These are phyloP conservation scores for Magnolia sinica DNA, from an alignment of 164 flowering plant genomes.

Conservation along the genomic window DNA sequence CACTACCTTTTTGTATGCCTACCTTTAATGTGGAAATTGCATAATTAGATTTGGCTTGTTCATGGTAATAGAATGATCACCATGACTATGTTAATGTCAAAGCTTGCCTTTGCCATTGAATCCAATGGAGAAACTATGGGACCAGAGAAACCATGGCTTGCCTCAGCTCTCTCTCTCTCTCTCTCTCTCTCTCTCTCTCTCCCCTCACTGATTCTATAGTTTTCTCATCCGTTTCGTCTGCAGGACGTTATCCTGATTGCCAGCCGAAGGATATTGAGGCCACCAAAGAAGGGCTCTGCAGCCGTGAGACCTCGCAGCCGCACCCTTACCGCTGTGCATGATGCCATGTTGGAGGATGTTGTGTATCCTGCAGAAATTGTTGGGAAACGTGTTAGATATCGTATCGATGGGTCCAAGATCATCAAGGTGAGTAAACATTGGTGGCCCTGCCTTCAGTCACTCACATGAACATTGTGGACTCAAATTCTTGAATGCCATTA, in stretches of 20 bases:
- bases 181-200: too few relatives aligned
- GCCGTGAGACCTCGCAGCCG: constrained; percentile 74
- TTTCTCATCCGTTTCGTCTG: neutral
- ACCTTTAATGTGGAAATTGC: neutral
- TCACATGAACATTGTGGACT: too few relatives aligned
- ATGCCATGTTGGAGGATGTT: constrained; percentile 79
- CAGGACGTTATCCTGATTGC: constrained; percentile 88
- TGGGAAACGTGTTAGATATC: constrained; percentile 80
- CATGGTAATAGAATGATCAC: neutral
- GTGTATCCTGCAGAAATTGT: constrained; percentile 93
- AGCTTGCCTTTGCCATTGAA: neutral
- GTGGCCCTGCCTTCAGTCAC: too few relatives aligned
- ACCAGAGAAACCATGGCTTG: too few relatives aligned
- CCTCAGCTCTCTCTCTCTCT: too few relatives aligned
- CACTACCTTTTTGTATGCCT: too few relatives aligned
- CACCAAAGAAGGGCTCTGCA: constrained; percentile 96
- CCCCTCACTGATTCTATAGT: neutral
- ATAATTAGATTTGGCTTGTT: neutral
- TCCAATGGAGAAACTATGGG: neutral
- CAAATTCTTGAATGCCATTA: too few relatives aligned
- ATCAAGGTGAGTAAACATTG: constrained; percentile 56
- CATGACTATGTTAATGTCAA: neutral
- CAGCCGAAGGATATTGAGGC: constrained; percentile 76
- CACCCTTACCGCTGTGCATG: constrained; percentile 88
- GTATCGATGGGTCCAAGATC: constrained; percentile 82